Evolutionary conservation across 176 grass and related monocot species (phyloP).

Genomic region (Oryza meridionalis): DNA sequence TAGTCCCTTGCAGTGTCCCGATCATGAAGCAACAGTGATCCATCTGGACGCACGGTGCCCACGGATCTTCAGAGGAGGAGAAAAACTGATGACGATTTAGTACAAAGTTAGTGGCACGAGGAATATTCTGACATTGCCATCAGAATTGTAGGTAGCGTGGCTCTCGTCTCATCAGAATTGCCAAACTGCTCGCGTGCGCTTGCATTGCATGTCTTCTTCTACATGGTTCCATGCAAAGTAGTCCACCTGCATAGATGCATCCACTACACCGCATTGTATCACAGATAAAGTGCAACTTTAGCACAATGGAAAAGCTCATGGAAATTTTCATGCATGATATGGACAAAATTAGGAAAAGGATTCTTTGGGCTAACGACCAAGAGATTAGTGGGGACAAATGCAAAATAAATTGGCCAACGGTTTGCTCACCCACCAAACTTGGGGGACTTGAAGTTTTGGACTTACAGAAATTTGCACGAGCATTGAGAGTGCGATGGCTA

Average conservation of each 20-base stretch:
- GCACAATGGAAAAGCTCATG: background rate
- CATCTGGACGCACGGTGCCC: background rate
- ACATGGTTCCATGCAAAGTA: constrained; percentile 7
- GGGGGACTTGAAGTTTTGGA: too few species aligned
- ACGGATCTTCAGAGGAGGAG: background rate
- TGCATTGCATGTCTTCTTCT: constrained; percentile 7
- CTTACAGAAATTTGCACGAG: too few species aligned
- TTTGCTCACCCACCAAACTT: too few species aligned
- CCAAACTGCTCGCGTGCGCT: background rate
- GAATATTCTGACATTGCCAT: constrained; percentile 15
- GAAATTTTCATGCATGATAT: too few species aligned
- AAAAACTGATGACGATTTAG: background rate
- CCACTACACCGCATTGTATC: background rate
- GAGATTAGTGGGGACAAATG: too few species aligned
- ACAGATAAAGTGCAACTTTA: background rate
- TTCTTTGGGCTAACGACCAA: too few species aligned
- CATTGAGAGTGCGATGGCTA: too few species aligned
- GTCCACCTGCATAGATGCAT: background rate
- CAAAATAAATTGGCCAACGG: too few species aligned
- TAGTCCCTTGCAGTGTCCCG: background rate
- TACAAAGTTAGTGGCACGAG: background rate
- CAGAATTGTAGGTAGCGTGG: background rate
- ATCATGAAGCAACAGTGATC: background rate
- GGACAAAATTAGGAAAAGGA: too few species aligned
- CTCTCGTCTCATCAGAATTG: background rate